Evolutionary conservation across 192 early-diverging fungal genomes (phyloP), one percentile per base, ranked within the genome.

Genomic region (Backusella luteola): DNA sequence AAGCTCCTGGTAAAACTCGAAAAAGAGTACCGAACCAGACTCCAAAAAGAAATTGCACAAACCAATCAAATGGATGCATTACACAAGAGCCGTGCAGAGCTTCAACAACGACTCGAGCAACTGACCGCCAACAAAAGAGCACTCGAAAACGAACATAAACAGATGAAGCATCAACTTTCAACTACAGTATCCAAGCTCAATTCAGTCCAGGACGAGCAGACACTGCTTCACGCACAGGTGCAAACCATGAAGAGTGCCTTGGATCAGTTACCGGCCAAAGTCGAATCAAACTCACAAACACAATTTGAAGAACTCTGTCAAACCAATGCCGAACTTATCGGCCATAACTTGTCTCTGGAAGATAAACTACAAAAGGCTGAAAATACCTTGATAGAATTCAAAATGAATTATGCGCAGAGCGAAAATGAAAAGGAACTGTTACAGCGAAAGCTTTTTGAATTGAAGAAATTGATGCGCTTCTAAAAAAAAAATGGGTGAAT

Each of bases 311-410:
- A 76, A 34, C 85, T 99, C 41, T 89, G 93, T 14, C 59, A 87
- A 29, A 95, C 97, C 82, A 99, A 99, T 80, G 79, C 94, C 52
- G 87, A 89, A 66, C 87, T 96, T n/a, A 88, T 90, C 4, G 76
- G 89, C 39, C 83, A 81, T 67, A 94, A 94, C 76, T 87, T 85
- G 67, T 80, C 85, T 71, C 79, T 93, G 19, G 91, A 91, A 59
- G 90, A 93, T 77, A 82, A 89, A 38, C 66, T 92, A 69, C 81
- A 86, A 44, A 85, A 88, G 42, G 79, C 90, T 71, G 90, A 92
- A 80, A 83, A 84, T 7, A 83, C 89, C 66, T 56, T 94, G 56
- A 84, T 91, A 41, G 76, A 74, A 35, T 69, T 91, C 36, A 95
- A 96, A 81, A 86, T 91, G 82, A 77, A 87, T 59, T 95, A 93